phyloP scores from a whole-genome alignment of 441 rosid species.

The Gossypium gossypioides region DNA sequence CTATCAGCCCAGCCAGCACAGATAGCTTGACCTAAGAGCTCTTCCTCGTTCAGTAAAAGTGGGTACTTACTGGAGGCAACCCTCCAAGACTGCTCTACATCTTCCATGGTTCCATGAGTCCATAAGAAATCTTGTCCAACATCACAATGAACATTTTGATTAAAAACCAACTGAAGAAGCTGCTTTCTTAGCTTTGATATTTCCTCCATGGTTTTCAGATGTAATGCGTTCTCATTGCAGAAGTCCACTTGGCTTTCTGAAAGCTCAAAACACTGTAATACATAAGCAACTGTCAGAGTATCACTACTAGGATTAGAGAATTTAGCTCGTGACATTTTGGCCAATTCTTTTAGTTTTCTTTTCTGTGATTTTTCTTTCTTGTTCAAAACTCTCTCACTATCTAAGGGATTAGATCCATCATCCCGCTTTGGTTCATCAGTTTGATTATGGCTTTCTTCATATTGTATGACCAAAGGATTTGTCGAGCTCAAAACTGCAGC shows the following conservation, averaged over 20 bases:
- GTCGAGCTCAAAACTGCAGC: constrained; percentile 59
- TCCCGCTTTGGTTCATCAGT: constrained; percentile 24
- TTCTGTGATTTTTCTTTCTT: constrained; percentile 45
- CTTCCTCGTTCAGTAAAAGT: constrained; percentile 56
- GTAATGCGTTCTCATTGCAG: constrained; percentile 52
- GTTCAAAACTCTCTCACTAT: constrained; percentile 16
- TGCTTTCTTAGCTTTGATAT: constrained; percentile 81
- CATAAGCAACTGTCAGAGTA: constrained; percentile 60
- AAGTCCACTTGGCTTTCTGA: constrained; percentile 33
- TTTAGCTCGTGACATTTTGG: constrained; percentile 40
- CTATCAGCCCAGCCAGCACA: constrained; percentile 97
- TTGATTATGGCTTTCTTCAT: constrained; percentile 30
- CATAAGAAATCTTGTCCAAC: constrained; percentile 46
- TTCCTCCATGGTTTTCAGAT: constrained; percentile 79
- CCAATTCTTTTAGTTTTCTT: constrained; percentile 47
- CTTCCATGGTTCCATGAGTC: constrained; percentile 54
- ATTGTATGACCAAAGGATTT: constrained; percentile 51
- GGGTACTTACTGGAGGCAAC: constrained; percentile 36
- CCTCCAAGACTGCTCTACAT: constrained; percentile 64
- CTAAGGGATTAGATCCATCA: constrained; percentile 12
- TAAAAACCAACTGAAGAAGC: constrained; percentile 63
- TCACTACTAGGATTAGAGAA: constrained; percentile 75
- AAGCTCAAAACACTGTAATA: constrained; percentile 65
- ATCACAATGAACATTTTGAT: constrained; percentile 26
- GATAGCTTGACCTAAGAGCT: constrained; percentile 64